Percentiles rank a stretch among this genome's conserved stretches.
phyloP scores from a whole-genome alignment of 805 yeast genomes.

The Wickerhamomyces kurtzmanii region DNA sequence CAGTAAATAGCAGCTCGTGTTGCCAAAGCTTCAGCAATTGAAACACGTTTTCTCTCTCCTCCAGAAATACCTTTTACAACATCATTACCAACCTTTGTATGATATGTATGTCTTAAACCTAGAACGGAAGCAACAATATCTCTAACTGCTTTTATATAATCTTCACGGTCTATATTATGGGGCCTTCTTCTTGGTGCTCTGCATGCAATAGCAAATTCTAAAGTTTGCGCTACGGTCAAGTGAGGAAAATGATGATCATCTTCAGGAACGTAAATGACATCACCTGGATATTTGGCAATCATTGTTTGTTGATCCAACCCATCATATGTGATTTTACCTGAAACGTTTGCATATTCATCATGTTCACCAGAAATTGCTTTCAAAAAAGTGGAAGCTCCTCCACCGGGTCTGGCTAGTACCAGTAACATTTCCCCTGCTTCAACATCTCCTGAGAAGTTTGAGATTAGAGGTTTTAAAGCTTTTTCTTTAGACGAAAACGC shows the following conservation, averaged over 20 bases:
- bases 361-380: slow-evolving; percentile 56
- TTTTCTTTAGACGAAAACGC: too few relatives aligned
- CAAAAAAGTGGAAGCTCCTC: slow-evolving; percentile 68
- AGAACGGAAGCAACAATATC: slow-evolving; percentile 44
- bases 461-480: too few relatives aligned
- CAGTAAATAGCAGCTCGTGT: slow-evolving; percentile 36
- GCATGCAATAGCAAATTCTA: slow-evolving; percentile 44
- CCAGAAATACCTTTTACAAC: slow-evolving; percentile 57
- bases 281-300: slow-evolving; percentile 34
- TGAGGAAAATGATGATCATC: slow-evolving; percentile 48
- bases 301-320: slow-evolving; percentile 38
- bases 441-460: too few relatives aligned
- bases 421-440: slow-evolving; percentile 61
- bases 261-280: slow-evolving; percentile 36
- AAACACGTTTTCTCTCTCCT: slow-evolving; percentile 59
- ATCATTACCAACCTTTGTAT: slow-evolving; percentile 57
- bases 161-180: slow-evolving; percentile 17
- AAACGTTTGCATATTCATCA: slow-evolving; percentile 20
- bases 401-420: slow-evolving; percentile 69
- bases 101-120: slow-evolving; percentile 41
- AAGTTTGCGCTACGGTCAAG: slow-evolving; percentile 44
- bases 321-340: slow-evolving; percentile 35
- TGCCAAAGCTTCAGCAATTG: slow-evolving; percentile 48
- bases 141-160: slow-evolving; percentile 21
- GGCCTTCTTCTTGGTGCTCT: slow-evolving; percentile 20